Base-by-base conservation (phyloP, 768 basidiomycete species). In the Cubamyces sp. region DNA sequence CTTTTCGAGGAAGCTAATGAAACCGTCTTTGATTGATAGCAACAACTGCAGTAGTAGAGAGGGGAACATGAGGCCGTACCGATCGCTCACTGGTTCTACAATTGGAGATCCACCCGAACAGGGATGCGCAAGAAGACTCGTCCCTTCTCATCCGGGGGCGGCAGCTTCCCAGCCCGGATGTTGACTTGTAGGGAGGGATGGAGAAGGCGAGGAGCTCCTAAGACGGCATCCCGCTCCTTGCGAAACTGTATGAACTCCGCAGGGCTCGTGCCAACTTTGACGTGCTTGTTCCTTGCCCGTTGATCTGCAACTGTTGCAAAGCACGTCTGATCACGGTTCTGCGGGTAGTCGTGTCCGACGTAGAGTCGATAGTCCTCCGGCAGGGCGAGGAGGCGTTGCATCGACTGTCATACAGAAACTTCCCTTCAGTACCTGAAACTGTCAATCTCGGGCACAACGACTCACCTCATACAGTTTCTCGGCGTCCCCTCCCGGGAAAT, bases 281-380 rank as follows among this genome's bases (percentile, higher is more conserved):
- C 66, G 46, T 75, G 74, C 57, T 70, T 74, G 63, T 75, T 75
- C 28, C 41, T 59, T 25, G 21, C 47, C 18, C 66, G 70, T 43
- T 78, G 78, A 50, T 75, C 73, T 7, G 66, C 70, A 15, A 78
- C 75, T n/a, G 76, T 76, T 25, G 71, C 68, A 58, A 71, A 69
- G 54, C 71, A 68, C 1, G 66, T 71, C 16, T 71, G 66, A 26
- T 69, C 66, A 6, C 68, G 63, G 47, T 71, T 60, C 25, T 72
- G 70, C 52, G 75, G 76, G 54, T 77, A 78, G 66, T 77, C 77
- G 42, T 78, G 77, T 11, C 76, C 76, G 7, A 75, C 74, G 49
- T 76, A 77, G 30, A 78, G 69, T 41, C 70, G 72, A 58, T 72
- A 71, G 50, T 73, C 69, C 23, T 66, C 60, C 15, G 76, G 76